These are phyloP conservation scores for Cubamyces lactineus DNA, from an alignment of 768 basidiomycete genomes.

Conservation along the genomic window DNA sequence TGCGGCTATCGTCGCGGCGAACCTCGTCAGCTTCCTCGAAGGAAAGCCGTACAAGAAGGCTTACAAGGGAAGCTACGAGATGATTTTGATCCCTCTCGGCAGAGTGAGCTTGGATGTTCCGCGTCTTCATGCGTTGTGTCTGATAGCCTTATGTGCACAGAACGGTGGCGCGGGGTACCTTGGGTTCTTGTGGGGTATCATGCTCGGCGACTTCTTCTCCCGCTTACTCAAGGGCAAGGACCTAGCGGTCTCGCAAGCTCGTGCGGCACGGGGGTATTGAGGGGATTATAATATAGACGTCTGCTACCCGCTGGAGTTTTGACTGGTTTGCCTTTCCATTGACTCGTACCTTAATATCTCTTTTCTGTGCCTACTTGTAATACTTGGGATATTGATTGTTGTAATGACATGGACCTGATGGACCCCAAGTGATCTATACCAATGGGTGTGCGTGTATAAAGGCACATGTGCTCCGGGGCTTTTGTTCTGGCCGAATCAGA, in stretches of 20 bases:
- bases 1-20: constrained; percentile 46
- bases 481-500: too few species aligned
- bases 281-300: too few species aligned
- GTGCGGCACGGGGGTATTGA: constrained; percentile 14
- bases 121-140: too few species aligned
- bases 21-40: constrained; percentile 50
- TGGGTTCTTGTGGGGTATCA: constrained; percentile 35
- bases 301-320: too few species aligned
- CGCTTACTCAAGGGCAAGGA: constrained; percentile 34
- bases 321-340: too few species aligned
- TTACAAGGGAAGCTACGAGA: constrained; percentile 54
- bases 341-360: too few species aligned
- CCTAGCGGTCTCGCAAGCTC: constrained; percentile 26
- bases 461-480: too few species aligned
- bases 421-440: too few species aligned
- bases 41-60: constrained; percentile 40
- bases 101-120: constrained; percentile 41
- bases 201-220: constrained; percentile 32
- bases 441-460: too few species aligned
- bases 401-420: too few species aligned
- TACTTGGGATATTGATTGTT: too few species aligned
- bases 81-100: constrained; percentile 57
- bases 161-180: constrained; percentile 34
- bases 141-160: constrained; percentile 18
- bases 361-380: too few species aligned